These are phyloP conservation scores for Paragyromitra xinjiangensis DNA, from an alignment of 495 filamentous ascomycete genomes.

Conservation along the genomic window DNA sequence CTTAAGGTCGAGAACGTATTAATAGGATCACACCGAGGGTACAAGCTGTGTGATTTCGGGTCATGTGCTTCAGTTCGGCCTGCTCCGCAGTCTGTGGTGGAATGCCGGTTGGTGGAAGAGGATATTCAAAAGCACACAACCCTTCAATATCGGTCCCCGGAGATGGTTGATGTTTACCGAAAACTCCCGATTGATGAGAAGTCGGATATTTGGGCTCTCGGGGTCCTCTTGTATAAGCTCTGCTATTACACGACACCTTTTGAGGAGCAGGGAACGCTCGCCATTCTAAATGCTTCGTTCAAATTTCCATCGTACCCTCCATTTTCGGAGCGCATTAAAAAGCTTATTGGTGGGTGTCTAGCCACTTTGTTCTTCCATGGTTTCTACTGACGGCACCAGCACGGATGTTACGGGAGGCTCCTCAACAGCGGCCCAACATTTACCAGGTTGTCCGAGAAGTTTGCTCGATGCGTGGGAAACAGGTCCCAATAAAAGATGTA, in stretches of 20 bases:
- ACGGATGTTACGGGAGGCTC: constrained; percentile 88
- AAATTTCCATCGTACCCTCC: constrained; percentile 86
- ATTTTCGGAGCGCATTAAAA: constrained; percentile 90
- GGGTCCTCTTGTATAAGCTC: constrained; percentile 94
- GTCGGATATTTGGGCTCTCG: constrained; percentile 97
- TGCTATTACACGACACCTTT: constrained; percentile 99
- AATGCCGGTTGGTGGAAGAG: constrained; percentile 91
- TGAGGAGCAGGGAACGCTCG: constrained; percentile 95
- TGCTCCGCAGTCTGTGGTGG: constrained; percentile 81
- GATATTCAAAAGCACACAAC: constrained; percentile 98
- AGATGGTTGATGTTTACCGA: constrained; percentile 98
- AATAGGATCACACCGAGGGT: constrained; percentile 75
- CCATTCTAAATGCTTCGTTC: constrained; percentile 96
- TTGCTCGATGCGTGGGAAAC: constrained; percentile 86
- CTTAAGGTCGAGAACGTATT: constrained; percentile 98
- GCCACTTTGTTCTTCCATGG: constrained; percentile 57
- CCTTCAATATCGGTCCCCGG: constrained; percentile 94
- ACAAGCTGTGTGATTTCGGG: constrained; percentile 98
- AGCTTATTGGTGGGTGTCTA: constrained; percentile 79
- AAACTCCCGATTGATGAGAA: constrained; percentile 98
- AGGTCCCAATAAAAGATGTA: constrained; percentile 92
- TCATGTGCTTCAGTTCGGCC: constrained; percentile 84
- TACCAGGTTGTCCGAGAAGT: constrained; percentile 88
- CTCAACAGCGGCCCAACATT: constrained; percentile 84
- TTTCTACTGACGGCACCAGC: constrained; percentile 64